phyloP scores from a whole-genome alignment of 768 basidiomycete species.

The Xanthoconium stramineum region DNA sequence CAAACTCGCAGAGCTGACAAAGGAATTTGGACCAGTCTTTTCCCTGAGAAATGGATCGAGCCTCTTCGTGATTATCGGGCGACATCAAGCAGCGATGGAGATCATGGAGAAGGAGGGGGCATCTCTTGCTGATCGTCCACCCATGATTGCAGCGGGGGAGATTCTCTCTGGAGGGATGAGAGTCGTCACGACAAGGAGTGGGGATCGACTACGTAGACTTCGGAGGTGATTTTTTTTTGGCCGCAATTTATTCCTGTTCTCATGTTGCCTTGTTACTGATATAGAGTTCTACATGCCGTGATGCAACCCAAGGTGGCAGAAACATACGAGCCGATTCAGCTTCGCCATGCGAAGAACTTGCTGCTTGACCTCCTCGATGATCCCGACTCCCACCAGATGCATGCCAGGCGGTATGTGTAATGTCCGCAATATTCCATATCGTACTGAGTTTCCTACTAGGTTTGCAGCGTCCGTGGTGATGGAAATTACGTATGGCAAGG shows the following conservation, averaged over 20 bases:
- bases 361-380: constrained; percentile 5
- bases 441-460: not conserved
- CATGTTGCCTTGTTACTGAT: not conserved
- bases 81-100: constrained; percentile 10
- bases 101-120: constrained; percentile 12
- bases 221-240: not conserved
- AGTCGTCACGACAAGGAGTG: constrained; percentile 1
- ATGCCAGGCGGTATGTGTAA: not conserved
- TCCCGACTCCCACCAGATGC: constrained; percentile 5
- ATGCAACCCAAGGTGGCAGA: constrained; percentile 2
- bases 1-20: constrained; percentile 5
- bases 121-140: constrained; percentile 3
- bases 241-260: not conserved
- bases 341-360: constrained; percentile 3
- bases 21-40: constrained; percentile 4
- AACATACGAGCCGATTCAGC: constrained; percentile 4
- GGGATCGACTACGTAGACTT: not conserved
- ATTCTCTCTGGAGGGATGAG: constrained; percentile 6
- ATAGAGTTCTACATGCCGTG: constrained; percentile 1
- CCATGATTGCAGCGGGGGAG: constrained; percentile 3
- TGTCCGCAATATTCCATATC: not conserved
- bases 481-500: constrained; percentile 1
- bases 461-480: constrained; percentile 5
- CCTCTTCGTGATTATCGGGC: constrained; percentile 4
- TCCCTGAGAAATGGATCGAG: constrained; percentile 2